Conservation (phyloP, 1,139 yeast species). For the Pichia sp. region DNA sequence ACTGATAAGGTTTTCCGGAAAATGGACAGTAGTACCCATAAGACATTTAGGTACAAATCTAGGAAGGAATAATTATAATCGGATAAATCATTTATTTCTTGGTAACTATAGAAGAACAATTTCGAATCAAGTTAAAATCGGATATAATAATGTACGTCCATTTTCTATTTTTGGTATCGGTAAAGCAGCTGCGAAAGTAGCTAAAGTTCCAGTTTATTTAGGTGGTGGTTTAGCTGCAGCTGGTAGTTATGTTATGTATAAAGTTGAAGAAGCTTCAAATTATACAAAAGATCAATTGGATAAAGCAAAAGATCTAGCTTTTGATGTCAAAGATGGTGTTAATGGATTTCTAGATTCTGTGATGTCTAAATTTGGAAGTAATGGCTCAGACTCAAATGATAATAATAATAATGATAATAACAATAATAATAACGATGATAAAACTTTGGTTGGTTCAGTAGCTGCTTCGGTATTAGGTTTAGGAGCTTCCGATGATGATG, state of each 20-base stretch:
- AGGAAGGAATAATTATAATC: slow-evolving; percentile 1
- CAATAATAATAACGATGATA: slow-evolving; percentile 20
- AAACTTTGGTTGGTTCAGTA: slow-evolving; percentile 14
- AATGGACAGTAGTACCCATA: neutral
- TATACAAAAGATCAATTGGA: slow-evolving; percentile 64
- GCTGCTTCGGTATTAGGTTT: slow-evolving; percentile 15
- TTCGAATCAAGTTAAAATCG: slow-evolving; percentile 1
- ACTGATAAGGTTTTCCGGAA: neutral
- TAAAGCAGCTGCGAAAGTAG: slow-evolving; percentile 48
- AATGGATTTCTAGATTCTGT: slow-evolving; percentile 35
- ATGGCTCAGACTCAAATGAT: slow-evolving; percentile 11
- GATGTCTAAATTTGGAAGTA: slow-evolving; percentile 23
- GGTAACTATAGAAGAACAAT: slow-evolving; percentile 4
- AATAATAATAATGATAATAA: slow-evolving; percentile 24
- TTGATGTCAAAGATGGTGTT: slow-evolving; percentile 40
- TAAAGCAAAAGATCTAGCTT: slow-evolving; percentile 50
- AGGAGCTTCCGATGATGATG: slow-evolving; percentile 4
- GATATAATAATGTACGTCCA: slow-evolving; percentile 14
- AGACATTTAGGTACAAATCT: slow-evolving; percentile 9
- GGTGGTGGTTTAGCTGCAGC: slow-evolving; percentile 95
- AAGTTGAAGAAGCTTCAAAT: slow-evolving; percentile 77
- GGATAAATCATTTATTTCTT: slow-evolving; percentile 6
- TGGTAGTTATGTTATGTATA: slow-evolving; percentile 85
- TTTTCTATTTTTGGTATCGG: slow-evolving; percentile 40
- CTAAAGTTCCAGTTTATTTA: slow-evolving; percentile 67